These are phyloP conservation scores for Pleurotus sapidus DNA, from an alignment of 768 basidiomycete species.

Conservation along the genomic window DNA sequence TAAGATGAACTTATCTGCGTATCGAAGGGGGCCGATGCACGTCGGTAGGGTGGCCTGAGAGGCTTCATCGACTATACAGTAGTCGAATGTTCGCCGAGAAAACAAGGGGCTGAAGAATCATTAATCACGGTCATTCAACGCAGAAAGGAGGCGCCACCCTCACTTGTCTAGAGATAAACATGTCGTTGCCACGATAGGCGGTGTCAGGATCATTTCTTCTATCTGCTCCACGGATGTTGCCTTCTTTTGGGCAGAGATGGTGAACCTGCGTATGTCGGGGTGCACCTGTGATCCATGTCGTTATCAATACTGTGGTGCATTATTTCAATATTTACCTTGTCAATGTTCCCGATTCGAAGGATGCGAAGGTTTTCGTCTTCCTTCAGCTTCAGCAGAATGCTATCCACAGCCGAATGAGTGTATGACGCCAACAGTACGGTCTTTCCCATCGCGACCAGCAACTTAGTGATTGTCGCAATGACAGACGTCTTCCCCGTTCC, in stretches of 20 bases:
- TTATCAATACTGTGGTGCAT: too few relatives aligned
- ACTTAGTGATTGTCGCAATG: constrained; percentile 82
- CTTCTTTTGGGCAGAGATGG: constrained; percentile 51
- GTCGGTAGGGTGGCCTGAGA: constrained; percentile 97
- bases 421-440: constrained; percentile 88
- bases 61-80: constrained; percentile 97
- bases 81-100: constrained; percentile 82
- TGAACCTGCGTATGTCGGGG: constrained; percentile 72
- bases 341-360: constrained; percentile 83
- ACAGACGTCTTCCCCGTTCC: constrained; percentile 98
- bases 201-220: constrained; percentile 78
- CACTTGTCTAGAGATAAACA: constrained; percentile 94
- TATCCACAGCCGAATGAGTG: constrained; percentile 98
- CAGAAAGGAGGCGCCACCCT: constrained; percentile 24
- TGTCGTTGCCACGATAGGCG: constrained; percentile 95
- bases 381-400: constrained; percentile 83
- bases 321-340: constrained; percentile 59
- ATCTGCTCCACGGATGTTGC: constrained; percentile 77
- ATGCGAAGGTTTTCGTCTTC: constrained; percentile 65
- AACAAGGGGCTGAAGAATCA: constrained; percentile 68
- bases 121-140: constrained; percentile 29
- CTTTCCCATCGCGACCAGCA: constrained; percentile 78
- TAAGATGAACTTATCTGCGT: constrained; percentile 87
- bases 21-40: constrained; percentile 89
- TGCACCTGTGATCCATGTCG: constrained; percentile 57